Conservation (phyloP, 2,329 filamentous ascomycete genomes). For the Stromatinia cepivora region DNA sequence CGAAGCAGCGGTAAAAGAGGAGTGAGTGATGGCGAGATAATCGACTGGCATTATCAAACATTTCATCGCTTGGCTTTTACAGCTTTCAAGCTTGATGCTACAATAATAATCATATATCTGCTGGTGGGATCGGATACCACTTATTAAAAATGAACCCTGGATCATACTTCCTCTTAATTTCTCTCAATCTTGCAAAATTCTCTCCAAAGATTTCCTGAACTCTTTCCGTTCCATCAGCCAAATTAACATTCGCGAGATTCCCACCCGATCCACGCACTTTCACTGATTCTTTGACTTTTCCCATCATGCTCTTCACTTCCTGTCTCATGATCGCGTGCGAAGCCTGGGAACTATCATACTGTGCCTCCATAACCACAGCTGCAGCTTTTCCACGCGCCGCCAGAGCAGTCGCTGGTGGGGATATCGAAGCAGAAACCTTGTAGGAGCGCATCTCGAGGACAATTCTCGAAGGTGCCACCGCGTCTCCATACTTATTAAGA, state of each 20-base stretch:
- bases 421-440: neutral
- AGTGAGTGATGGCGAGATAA: neutral
- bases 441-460: neutral
- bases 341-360: neutral
- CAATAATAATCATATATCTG: neutral
- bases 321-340: neutral
- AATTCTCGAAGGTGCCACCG: neutral
- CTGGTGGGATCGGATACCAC: neutral
- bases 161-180: neutral
- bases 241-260: neutral
- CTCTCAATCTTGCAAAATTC: neutral
- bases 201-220: constrained; percentile 3
- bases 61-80: neutral
- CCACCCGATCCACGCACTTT: neutral
- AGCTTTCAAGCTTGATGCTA: neutral
- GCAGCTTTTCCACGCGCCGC: neutral
- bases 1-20: constrained; percentile 44
- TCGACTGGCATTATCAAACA: neutral
- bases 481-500: neutral
- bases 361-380: neutral
- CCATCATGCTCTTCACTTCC: neutral
- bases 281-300: neutral
- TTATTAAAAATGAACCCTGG: constrained; percentile 6
- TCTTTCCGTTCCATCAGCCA: neutral
- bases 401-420: too few species aligned